Evolutionary conservation across 1,284 basidiomycete species (phyloP), one percentile per base, ranked within the genome.

Genomic region (Caloboletus firmus): DNA sequence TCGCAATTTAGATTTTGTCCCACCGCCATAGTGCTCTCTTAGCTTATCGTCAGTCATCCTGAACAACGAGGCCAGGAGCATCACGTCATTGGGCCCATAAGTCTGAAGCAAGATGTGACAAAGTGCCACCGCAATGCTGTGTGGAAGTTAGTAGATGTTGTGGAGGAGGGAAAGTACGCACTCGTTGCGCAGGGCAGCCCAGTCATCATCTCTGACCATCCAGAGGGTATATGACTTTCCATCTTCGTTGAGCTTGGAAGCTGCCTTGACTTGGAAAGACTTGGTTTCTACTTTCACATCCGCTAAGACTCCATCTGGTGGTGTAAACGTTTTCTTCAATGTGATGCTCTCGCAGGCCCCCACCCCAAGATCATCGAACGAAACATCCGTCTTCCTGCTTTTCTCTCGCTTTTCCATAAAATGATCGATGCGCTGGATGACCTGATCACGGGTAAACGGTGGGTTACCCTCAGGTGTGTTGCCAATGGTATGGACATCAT

Each of bases 81-180:
- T 36, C 8, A 63, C 41, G 15, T 65, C 64, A 30, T 62, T 57
- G 11, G 46, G 52, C 32, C 51, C 56, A 32, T 61, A 66, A 3
- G 50, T 55, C 20, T 53, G 62, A 24, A 65, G 61, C 22, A 68
- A 47, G 7, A 57, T 30, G 20, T 56, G 60, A 45, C 64, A 65
- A 17, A 65, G 56, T 5, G 60, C 60, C 26, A 59, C 51, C 8
- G 64, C 61, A 13, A 57, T 45, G n/a, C 64, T 65, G 35, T 15
- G n/a, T 8, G 34, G 7, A 34, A 5, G 18, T 66, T 8, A 56
- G 45, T 15, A 32, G 5, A 6, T 3, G 24, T 20, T 1, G 36
- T 4, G 6, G 35, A 1, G 17, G 15, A 36, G 22, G 11, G 15
- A 30, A n/a, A 20, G 9, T 22, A 59, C 55, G 7, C 18, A 61